A percentile compares a stretch with the other conserved stretches of the same genome.
phyloP scores from a whole-genome alignment of 2,329 filamentous ascomycete genomes.

The Cladophialophora exuberans region DNA sequence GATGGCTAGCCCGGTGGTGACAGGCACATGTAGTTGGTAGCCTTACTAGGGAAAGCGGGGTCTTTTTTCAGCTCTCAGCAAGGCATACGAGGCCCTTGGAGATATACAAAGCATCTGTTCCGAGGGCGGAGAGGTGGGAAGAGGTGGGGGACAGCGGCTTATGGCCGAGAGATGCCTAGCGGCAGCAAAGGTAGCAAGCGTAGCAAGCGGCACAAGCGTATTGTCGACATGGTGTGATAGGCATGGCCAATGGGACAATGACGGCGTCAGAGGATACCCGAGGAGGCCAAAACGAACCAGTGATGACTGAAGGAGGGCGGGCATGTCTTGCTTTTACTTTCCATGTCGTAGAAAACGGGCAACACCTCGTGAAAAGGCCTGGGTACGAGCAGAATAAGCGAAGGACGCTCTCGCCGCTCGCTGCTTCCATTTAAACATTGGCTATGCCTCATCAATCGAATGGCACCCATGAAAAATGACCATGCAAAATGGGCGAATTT shows the following conservation, averaged over 20 bases:
- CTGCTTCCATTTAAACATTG: too few species aligned
- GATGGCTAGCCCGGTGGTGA: neutral
- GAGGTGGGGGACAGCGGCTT: conserved; percentile 1
- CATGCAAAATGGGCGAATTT: neutral
- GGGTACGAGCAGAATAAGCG: conserved; percentile 15
- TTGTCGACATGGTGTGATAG: conserved; percentile 4
- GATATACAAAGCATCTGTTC: neutral
- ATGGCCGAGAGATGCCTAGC: conserved; percentile 12
- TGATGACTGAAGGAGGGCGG: neutral
- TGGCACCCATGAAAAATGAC: too few species aligned
- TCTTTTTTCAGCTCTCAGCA: conserved; percentile 23
- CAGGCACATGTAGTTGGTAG: conserved; percentile 13
- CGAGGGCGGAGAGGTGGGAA: conserved; percentile 8
- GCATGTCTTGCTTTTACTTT: neutral
- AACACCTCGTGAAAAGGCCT: neutral
- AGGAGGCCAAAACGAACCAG: conserved; percentile 7
- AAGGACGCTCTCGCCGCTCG: neutral
- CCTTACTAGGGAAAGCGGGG: conserved; percentile 20
- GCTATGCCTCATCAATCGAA: neutral
- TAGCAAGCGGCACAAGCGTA: conserved; percentile 1
- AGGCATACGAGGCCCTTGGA: conserved; percentile 16
- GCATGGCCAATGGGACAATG: conserved; percentile 14
- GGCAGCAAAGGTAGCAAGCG: neutral
- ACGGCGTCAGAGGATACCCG: neutral
- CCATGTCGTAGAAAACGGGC: neutral